A percentile compares a stretch with the other conserved stretches of the same genome.
phyloP scores from a whole-genome alignment of 257 asterid species.

The Solanum lignicaule region DNA sequence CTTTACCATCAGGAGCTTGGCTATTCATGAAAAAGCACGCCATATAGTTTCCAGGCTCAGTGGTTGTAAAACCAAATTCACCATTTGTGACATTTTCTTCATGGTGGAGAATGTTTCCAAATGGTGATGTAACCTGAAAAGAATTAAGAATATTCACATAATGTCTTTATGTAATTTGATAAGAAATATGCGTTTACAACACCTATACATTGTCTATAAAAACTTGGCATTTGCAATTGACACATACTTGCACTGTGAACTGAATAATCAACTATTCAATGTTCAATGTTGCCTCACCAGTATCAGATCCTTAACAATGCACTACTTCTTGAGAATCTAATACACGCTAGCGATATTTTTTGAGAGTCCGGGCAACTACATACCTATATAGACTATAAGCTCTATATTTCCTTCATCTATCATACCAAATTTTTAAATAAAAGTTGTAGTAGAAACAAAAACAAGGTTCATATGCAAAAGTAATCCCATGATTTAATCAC shows the following conservation, averaged over 20 bases:
- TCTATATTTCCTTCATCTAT: not conserved
- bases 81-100: conserved; percentile 57
- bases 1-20: conserved; percentile 27
- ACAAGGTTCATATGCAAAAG: not conserved
- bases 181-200: not conserved
- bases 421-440: not conserved
- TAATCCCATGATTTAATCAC: not conserved
- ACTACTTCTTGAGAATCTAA: no score
- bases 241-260: no score
- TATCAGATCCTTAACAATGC: no score
- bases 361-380: no score
- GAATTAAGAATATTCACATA: not conserved
- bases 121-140: conserved; percentile 73
- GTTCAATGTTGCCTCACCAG: not conserved
- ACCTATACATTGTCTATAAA: not conserved
- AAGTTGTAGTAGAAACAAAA: not conserved
- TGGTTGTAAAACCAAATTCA: conserved; percentile 71
- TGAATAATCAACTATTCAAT: no score
- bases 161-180: not conserved
- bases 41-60: conserved; percentile 62
- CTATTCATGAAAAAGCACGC: conserved; percentile 52
- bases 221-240: not conserved
- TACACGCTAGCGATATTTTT: no score
- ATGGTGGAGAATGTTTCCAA: conserved; percentile 50
- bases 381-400: not conserved